These are phyloP conservation scores for Komagataella kurtzmanii DNA, from an alignment of 805 yeast species.

Conservation along the genomic window DNA sequence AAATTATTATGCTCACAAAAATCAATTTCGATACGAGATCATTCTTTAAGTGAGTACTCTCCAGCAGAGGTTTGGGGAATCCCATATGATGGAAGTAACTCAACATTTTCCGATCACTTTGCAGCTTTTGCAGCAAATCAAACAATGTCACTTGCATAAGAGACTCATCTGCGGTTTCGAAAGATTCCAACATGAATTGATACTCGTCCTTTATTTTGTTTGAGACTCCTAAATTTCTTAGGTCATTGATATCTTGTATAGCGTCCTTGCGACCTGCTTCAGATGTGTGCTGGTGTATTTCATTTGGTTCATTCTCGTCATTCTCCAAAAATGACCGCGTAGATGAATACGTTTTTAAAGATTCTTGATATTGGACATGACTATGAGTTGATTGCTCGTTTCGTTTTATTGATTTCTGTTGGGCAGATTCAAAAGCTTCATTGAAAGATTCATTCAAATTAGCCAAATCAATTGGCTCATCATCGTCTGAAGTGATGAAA, in stretches of 20 bases:
- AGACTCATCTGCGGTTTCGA: neutral
- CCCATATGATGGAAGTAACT: neutral
- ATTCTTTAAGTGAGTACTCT: neutral
- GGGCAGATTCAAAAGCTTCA: neutral
- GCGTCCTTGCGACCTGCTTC: slow-evolving; percentile 1
- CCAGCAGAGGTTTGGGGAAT: neutral
- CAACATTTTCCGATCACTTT: neutral
- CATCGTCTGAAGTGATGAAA: neutral
- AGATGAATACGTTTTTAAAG: neutral
- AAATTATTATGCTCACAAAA: neutral
- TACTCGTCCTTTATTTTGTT: slow-evolving; percentile 4
- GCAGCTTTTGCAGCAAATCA: neutral
- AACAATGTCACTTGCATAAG: neutral
- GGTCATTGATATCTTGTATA: slow-evolving; percentile 6
- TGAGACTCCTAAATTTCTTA: slow-evolving; percentile 1
- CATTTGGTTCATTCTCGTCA: neutral
- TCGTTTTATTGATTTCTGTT: neutral
- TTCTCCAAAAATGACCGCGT: neutral
- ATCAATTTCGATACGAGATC: neutral
- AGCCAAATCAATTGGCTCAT: neutral
- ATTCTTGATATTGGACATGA: neutral
- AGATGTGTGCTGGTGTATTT: neutral
- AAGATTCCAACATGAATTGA: neutral
- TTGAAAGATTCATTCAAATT: neutral
- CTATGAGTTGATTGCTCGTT: neutral